Evolutionary conservation across 2,329 filamentous ascomycete species (phyloP), one percentile per base, ranked within the genome.

Genomic region (Alternaria brassicae): DNA sequence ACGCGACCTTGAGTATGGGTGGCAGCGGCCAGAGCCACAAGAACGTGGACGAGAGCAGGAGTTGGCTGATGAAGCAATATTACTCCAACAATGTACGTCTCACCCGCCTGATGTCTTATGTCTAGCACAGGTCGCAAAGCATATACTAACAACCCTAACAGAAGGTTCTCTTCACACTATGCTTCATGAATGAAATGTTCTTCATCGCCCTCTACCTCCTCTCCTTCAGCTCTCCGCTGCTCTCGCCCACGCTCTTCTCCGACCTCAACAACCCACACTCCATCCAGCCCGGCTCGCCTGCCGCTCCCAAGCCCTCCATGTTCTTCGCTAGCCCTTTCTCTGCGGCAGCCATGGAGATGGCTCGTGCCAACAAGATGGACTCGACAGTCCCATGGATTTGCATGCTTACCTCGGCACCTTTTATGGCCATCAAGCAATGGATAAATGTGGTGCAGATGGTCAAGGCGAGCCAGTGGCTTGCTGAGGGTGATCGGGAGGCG

Each of bases 171-270:
- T 99, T 99, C 82, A 80, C 92, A 62, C 91, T 92, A 80, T 99
- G 95, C 83, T 85, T 88, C 58, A 81, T 96, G 67, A 99, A 99
- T 79, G 95, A 99, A 81, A 81, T 93, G 66, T 99, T 97, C 85
- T 99, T 99, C 85, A 97, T 99, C 76, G 93, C 92, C 28, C 88
- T 99, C 62, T 99, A 99, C 82, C 90, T 99, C 53, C 89, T 99
- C 60, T 97, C 93, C 72, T 99, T 99, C 84, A 96, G 91, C 58
- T 96, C 92, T 57, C 94, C 94, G 2, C 86, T 89, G 36, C 87
- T 98, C 55, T 95, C 92, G 2, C 94, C 95, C 1, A 92, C 92
- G 58, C 89, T 98, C 52, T 88, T 89, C 56, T 80, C 81, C 60
- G 72, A 89, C 63, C 82, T 87, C 70, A 82, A 86, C 12, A 83